Conservation (phyloP, 2,329 filamentous ascomycete genomes). For the Metarhizium guizhouense region DNA sequence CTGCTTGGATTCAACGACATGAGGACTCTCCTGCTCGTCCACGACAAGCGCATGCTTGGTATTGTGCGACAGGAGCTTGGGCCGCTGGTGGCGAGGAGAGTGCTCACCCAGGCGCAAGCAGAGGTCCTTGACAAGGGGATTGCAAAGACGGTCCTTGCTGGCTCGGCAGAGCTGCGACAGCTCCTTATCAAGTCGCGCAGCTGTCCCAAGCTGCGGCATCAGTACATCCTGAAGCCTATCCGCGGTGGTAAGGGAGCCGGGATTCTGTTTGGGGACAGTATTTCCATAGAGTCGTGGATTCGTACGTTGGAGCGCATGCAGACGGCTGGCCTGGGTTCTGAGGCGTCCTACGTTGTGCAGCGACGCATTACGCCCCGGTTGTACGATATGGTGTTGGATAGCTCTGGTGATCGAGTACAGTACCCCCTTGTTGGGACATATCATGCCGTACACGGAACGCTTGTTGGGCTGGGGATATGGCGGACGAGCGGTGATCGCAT, state of each 20-base stretch:
- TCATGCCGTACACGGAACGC: constrained; percentile 17
- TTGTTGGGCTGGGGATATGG: constrained; percentile 23
- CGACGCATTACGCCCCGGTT: constrained; percentile 18
- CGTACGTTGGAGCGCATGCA: constrained; percentile 12
- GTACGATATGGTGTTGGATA: constrained; percentile 23
- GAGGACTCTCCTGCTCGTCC: constrained; percentile 28
- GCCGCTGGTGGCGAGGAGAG: constrained; percentile 13
- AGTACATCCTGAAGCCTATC: constrained; percentile 29
- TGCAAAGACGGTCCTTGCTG: constrained; percentile 25
- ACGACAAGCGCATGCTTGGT: constrained; percentile 34
- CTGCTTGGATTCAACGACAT: constrained; percentile 31
- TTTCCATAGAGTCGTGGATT: constrained; percentile 20
- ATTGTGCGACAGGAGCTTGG: constrained; percentile 26
- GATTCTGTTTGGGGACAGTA: constrained; percentile 29
- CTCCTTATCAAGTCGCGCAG: constrained; percentile 10
- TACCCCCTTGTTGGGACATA: constrained; percentile 26
- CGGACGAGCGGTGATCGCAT: constrained; percentile 20
- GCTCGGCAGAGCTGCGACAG: constrained; percentile 14
- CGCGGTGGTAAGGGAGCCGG: constrained; percentile 29
- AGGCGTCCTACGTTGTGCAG: constrained; percentile 19
- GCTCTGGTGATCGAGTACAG: constrained; percentile 12
- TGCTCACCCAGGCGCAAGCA: constrained; percentile 19
- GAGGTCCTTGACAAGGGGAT: constrained; percentile 17
- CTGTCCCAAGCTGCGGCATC: constrained; percentile 11
- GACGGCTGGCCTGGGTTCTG: constrained; percentile 1